phyloP scores from a whole-genome alignment of 306 rosid species.

The Cicer yamashitae region DNA sequence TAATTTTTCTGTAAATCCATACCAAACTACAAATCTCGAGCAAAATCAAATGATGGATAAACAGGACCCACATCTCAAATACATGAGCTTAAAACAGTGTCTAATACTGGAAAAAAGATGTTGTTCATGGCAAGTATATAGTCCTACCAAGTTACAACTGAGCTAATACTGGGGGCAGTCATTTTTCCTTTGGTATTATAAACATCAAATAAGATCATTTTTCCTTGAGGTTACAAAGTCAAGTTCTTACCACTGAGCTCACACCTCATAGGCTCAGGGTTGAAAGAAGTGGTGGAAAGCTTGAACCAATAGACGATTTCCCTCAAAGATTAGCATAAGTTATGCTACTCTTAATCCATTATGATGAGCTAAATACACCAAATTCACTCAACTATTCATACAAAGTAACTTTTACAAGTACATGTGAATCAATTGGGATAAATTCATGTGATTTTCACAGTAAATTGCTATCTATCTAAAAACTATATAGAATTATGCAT shows the following conservation, averaged over 20 bases:
- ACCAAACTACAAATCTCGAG: background rate
- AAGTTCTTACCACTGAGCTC: too few relatives aligned
- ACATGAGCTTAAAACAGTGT: too few relatives aligned
- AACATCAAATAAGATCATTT: too few relatives aligned
- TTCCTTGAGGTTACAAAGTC: too few relatives aligned
- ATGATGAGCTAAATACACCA: too few relatives aligned
- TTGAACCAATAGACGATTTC: too few relatives aligned
- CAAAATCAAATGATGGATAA: slow-evolving; percentile 4
- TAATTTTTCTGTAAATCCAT: background rate
- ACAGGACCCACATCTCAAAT: slow-evolving; percentile 10
- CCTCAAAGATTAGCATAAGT: too few relatives aligned
- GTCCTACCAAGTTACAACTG: background rate
- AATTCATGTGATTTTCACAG: background rate
- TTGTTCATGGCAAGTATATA: background rate
- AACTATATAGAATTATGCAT: background rate
- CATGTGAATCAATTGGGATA: background rate
- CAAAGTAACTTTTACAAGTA: slow-evolving; percentile 17
- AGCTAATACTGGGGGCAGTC: background rate
- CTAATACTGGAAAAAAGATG: background rate
- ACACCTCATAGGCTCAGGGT: too few relatives aligned
- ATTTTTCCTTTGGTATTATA: too few relatives aligned
- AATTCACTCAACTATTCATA: background rate
- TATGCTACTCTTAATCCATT: too few relatives aligned
- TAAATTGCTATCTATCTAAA: background rate
- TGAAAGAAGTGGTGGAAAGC: too few relatives aligned